Percentiles rank a stretch among this genome's conserved stretches.
Conservation (phyloP, 176 grass and related monocot genomes). For the Rhynchospora pubera region DNA sequence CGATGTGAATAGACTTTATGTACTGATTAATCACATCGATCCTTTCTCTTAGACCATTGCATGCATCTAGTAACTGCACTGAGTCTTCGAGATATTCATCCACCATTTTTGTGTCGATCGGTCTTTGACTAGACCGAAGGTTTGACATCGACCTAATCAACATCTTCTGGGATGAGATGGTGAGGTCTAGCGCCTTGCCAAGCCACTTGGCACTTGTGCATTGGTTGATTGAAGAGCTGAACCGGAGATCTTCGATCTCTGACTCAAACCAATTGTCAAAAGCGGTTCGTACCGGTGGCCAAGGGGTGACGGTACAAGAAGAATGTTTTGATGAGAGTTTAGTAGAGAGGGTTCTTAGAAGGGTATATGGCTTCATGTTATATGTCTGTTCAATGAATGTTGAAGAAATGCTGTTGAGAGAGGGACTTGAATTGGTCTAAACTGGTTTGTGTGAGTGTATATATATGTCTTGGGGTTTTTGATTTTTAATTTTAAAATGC, state of each 20-base stretch:
- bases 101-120: constrained; percentile 26
- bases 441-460: background rate
- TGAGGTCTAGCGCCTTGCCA: constrained; percentile 36
- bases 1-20: constrained; percentile 27
- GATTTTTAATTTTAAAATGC: background rate
- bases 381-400: background rate
- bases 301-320: constrained; percentile 41
- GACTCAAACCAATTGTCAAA: constrained; percentile 78
- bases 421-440: background rate
- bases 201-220: constrained; percentile 56
- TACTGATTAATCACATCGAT: constrained; percentile 40
- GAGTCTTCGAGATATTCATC: constrained; percentile 54
- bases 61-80: constrained; percentile 72
- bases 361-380: constrained; percentile 61
- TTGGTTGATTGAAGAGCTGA: constrained; percentile 18
- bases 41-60: constrained; percentile 31
- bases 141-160: constrained; percentile 2
- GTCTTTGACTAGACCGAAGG: background rate
- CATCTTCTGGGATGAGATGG: constrained; percentile 34
- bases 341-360: constrained; percentile 57
- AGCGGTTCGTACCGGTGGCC: constrained; percentile 58
- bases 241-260: constrained; percentile 66
- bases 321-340: constrained; percentile 28
- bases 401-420: background rate
- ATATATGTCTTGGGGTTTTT: background rate